phyloP scores from a whole-genome alignment of 306 rosid species.

The Erythrophleum fordii region DNA sequence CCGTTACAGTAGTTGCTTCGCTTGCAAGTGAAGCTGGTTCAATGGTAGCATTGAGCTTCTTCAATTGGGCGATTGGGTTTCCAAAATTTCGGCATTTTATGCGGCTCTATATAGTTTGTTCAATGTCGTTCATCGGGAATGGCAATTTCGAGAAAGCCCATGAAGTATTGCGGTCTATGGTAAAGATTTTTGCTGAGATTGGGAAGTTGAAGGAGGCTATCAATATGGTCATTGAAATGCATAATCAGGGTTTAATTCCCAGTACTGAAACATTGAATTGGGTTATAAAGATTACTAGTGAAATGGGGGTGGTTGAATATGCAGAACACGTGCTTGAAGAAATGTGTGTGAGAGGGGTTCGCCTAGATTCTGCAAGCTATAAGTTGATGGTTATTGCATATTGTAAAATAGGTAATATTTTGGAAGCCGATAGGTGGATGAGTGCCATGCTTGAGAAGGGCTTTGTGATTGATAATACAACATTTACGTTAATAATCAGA shows the following conservation, averaged over 20 bases:
- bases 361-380: slow-evolving; percentile 66
- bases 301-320: slow-evolving; percentile 61
- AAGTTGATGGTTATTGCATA: slow-evolving; percentile 71
- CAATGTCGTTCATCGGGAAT: slow-evolving; percentile 59
- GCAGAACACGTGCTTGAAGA: slow-evolving; percentile 82
- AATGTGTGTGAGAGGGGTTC: slow-evolving; percentile 78
- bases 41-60: slow-evolving; percentile 76
- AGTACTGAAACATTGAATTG: slow-evolving; percentile 62
- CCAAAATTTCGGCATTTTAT: slow-evolving; percentile 69
- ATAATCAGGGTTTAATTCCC: slow-evolving; percentile 68
- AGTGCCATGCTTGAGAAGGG: slow-evolving; percentile 68
- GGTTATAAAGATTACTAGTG: slow-evolving; percentile 42
- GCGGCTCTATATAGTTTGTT: slow-evolving; percentile 73
- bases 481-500: slow-evolving; percentile 60
- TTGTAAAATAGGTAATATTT: slow-evolving; percentile 57
- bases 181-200: slow-evolving; percentile 64
- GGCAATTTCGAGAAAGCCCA: slow-evolving; percentile 68
- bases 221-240: slow-evolving; percentile 79
- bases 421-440: slow-evolving; percentile 86
- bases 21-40: slow-evolving; percentile 78
- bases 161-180: slow-evolving; percentile 74
- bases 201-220: slow-evolving; percentile 82
- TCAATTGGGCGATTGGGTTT: slow-evolving; percentile 67
- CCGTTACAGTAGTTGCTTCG: slow-evolving; percentile 66
- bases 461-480: slow-evolving; percentile 69